Base-by-base conservation (phyloP, 805 yeast species). In the Jamesozyma piceae region DNA sequence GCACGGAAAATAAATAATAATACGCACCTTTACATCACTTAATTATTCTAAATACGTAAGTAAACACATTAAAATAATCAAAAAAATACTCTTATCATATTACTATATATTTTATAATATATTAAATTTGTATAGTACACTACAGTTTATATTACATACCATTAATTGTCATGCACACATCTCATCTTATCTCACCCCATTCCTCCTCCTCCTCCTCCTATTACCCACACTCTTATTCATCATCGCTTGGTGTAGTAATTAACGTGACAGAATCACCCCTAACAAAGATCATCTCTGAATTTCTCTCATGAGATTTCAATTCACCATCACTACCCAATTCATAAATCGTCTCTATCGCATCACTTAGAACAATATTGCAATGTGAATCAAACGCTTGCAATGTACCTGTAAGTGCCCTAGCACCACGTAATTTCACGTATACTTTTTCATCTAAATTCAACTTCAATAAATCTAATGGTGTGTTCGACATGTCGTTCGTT, bases 181-280 rank as follows among this genome's bases (percentile, higher is more conserved):
- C n/a, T n/a, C n/a, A n/a, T n/a, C n/a, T n/a, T n/a, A n/a, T n/a
- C n/a, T n/a, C n/a, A n/a, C n/a, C n/a, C 11, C 28, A 11, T 24
- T 24, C 11, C 28, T 24, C 28, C 28, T 24, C 28, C 28, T 6
- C 28, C 28, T 11, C 11, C 28, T 6, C n/a, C n/a, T n/a, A n/a
- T n/a, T 17, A 31, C 18, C 34, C 18, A 4, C 10, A 17, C 10
- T 18, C 36, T 30, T 15, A 33, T 20, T 33, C 36, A 11, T 51
- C 51, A 36, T 51, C 60, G 11, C 58, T 62, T 19, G 71, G 67
- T 4, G 80, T 71, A 42, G 82, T 78, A 42, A 92, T 80, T 52
- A 89, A 72, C 39, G 94, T 86, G 35, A 92, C 97, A 2, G 94
- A 80, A 65, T 92, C 98, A n/a, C 99, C 99, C 68, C 99, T 80